Base-by-base conservation (phyloP, 306 rosid genomes). In the Cicer bijugum region DNA sequence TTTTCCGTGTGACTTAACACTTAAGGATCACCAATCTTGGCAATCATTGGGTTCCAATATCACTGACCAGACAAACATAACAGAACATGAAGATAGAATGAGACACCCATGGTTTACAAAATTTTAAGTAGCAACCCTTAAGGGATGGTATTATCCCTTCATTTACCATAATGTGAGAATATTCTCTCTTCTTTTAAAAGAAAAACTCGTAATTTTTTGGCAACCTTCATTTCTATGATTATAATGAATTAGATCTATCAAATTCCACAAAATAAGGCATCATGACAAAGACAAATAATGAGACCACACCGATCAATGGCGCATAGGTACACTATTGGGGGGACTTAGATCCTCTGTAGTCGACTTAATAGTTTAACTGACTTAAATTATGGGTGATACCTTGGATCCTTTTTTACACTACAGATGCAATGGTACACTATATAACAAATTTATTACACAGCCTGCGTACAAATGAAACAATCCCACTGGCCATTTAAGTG, bases 381-480 rank as follows among this genome's bases (percentile, higher is more conserved):
- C 6, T 23, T 2, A 23, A 28, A 28, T 28, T 28, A 28, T 28
- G 4, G 5, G 5, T 4, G 35, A 28, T 28, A 28, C 4, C 4
- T 28, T 28, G 4, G 4, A 28, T 28, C 35, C 5, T 28, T 28
- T 28, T 28, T 42, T 9, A 42, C 45, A 42, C 9, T 42, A 68
- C 52, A 28, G 58, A 58, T 47, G 19, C 48, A 44, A 15, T 12
- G 33, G 28, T 37, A 17, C 51, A 58, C 42, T 45, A 15, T 37
- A 45, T 46, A 16, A 47, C 43, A 15, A 11, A 38, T 33, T 57
- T 59, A 51, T 72, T 40, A 40, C 55, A 59, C 46, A 23, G 20
- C 50, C n/a, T 12, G 20, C 33, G 5, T 55, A 71, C 72, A 66
- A 60, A 55, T 44, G 61, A 46, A 77, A 63, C 62, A 48, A 55